Evolutionary conservation across 495 filamentous ascomycete genomes (phyloP), one percentile per base, ranked within the genome.

Genomic region (Neohortaea acidophila): DNA sequence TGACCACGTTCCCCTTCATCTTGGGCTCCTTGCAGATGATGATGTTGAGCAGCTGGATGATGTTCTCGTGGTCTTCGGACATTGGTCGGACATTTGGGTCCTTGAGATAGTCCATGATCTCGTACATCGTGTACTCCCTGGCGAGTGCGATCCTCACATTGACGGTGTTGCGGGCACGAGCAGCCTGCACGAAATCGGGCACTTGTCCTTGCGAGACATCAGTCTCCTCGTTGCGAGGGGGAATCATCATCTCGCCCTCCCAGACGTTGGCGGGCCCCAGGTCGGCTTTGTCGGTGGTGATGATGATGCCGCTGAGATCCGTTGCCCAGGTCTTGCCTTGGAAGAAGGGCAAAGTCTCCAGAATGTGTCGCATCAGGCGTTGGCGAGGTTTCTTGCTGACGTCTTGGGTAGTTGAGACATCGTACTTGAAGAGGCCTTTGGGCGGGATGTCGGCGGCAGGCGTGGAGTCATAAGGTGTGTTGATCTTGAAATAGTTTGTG

Each of bases 1-100:
- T 30, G 6, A 51, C 33, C 2, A 65, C 57, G 26, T 62, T 61
- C 6, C 62, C 47, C 11, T 62, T 55, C 1, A 21, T 32, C 12
- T 40, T 36, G 57, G 63, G 15, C 52, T 57, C 41, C 63, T 52
- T 38, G 5, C 40, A 32, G 12, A 59, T 38, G 37, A 73, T 51
- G 24, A 75, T 68, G 45, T 77, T 77, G 39, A 76, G 51, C 0
- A 67, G 62, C 41, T 69, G 64, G 2, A 73, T 48, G 14, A 57
- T 28, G 12, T 54, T 39, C 0, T 39, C 37, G 33, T 46, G 54
- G 12, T 44, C 35, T 0, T 26, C 40, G 29, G 56, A 60, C 0
- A 12, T 22, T 4, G 48, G 41, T 7, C 34, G 39, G 7, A 36
- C 4, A 9, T 14, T 15, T 8, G 43, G 37, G 22, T 54, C 56